Conservation (phyloP, 2,329 filamentous ascomycete genomes). For the Decorospora gaudefroyi region DNA sequence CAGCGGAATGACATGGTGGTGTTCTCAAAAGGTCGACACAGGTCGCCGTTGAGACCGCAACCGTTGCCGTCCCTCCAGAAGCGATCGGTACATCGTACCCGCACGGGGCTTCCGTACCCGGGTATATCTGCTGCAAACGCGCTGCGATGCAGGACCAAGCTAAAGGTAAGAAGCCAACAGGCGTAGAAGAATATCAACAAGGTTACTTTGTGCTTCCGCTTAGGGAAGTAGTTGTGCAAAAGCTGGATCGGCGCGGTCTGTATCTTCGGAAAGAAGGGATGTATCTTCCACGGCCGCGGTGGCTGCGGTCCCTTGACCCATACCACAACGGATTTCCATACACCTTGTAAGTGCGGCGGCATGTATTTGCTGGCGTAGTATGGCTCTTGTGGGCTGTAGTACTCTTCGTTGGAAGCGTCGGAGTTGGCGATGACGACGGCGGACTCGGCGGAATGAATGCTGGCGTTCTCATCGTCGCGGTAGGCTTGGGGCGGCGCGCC, state of each 20-base stretch:
- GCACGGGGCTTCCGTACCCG: conserved; percentile 67
- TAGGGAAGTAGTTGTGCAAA: conserved; percentile 66
- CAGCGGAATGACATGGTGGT: conserved; percentile 74
- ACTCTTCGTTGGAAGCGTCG: conserved; percentile 43
- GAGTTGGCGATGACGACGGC: conserved; percentile 32
- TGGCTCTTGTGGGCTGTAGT: conserved; percentile 24
- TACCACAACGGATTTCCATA: conserved; percentile 47
- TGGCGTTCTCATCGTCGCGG: conserved; percentile 37
- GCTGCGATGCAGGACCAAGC: conserved; percentile 68
- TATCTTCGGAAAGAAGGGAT: conserved; percentile 63
- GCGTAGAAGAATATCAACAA: conserved; percentile 65
- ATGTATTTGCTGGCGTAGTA: conserved; percentile 39
- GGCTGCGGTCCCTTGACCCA: conserved; percentile 58
- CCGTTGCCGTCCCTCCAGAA: conserved; percentile 71
- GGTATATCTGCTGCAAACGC: conserved; percentile 64
- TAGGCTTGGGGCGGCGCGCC: conserved; percentile 39
- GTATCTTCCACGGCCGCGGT: conserved; percentile 55
- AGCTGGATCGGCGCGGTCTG: conserved; percentile 70
- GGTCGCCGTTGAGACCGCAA: conserved; percentile 74
- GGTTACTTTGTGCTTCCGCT: conserved; percentile 61
- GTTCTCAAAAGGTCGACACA: conserved; percentile 75
- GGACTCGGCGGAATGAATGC: conserved; percentile 32
- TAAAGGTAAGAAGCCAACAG: conserved; percentile 71
- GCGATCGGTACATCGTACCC: conserved; percentile 68
- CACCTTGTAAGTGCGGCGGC: conserved; percentile 60